Percentiles rank a stretch among this genome's conserved stretches.
Evolutionary conservation across 805 yeast genomes (phyloP).

Genomic region (Candida palmyrensis): DNA sequence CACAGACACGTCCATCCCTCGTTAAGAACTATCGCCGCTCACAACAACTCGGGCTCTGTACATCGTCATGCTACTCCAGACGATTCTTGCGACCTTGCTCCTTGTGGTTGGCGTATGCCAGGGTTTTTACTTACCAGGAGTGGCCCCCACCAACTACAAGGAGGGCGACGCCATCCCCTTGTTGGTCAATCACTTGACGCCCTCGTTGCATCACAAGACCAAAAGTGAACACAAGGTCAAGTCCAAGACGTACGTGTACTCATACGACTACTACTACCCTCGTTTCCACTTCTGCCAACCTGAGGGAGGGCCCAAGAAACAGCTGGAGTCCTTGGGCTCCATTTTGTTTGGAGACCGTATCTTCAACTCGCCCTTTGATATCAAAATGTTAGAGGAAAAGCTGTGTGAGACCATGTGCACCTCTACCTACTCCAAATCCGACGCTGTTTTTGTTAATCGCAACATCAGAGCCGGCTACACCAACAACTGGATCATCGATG

Average conservation of each 20-base stretch:
- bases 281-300: slow-evolving; percentile 85
- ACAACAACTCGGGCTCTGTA: neutral
- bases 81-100: slow-evolving; percentile 12
- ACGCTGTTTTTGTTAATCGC: slow-evolving; percentile 70
- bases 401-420: slow-evolving; percentile 68
- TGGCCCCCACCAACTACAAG: slow-evolving; percentile 86
- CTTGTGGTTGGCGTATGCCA: slow-evolving; percentile 14
- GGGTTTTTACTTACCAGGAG: slow-evolving; percentile 92
- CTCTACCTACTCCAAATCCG: slow-evolving; percentile 54
- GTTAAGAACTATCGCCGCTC: too few relatives aligned
- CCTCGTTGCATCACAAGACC: slow-evolving; percentile 46
- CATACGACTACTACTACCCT: slow-evolving; percentile 79
- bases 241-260: slow-evolving; percentile 55
- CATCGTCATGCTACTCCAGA: slow-evolving; percentile 8
- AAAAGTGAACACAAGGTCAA: slow-evolving; percentile 23
- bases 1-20: too few relatives aligned
- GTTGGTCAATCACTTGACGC: slow-evolving; percentile 86
- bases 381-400: slow-evolving; percentile 70
- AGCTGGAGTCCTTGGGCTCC: slow-evolving; percentile 87
- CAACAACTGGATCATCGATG: slow-evolving; percentile 93
- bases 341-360: slow-evolving; percentile 94
- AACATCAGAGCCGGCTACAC: slow-evolving; percentile 77
- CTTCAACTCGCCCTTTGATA: slow-evolving; percentile 82
- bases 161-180: slow-evolving; percentile 70
- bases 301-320: slow-evolving; percentile 56